phyloP scores from a whole-genome alignment of 495 filamentous ascomycete species.

The Neurospora sp. region DNA sequence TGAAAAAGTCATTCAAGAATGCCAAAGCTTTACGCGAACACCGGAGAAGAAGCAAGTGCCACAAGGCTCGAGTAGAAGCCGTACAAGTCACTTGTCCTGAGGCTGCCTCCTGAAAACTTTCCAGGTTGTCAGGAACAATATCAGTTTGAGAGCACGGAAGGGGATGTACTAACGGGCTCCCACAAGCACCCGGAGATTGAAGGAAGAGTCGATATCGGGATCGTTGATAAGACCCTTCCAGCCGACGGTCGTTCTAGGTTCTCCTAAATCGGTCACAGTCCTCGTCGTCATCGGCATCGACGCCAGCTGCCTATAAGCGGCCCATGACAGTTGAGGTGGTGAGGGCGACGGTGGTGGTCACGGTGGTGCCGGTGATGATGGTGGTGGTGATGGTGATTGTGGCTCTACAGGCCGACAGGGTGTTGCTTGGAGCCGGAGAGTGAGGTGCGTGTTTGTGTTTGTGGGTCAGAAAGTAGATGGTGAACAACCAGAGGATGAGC shows the following conservation, averaged over 20 bases:
- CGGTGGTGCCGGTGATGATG: background rate
- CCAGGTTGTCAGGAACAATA: background rate
- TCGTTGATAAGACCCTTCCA: too few relatives aligned
- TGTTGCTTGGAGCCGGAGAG: background rate
- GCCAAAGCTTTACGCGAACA: too few relatives aligned
- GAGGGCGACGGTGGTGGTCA: background rate
- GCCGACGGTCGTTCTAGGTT: too few relatives aligned
- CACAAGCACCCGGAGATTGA: background rate
- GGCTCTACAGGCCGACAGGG: background rate
- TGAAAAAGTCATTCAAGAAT: background rate
- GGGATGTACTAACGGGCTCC: background rate
- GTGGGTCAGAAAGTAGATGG: background rate
- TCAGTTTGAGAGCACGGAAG: background rate
- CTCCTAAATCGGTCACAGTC: background rate
- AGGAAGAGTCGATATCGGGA: too few relatives aligned
- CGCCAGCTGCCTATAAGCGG: background rate
- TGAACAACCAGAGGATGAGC: background rate
- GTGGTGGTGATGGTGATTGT: background rate
- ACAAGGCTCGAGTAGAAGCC: too few relatives aligned
- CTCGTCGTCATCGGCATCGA: background rate
- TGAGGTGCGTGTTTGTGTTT: background rate
- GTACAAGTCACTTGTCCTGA: background rate
- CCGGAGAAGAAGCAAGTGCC: too few relatives aligned
- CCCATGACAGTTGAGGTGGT: background rate
- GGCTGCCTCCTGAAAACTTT: background rate